Conservation (phyloP, 768 basidiomycete genomes). For the Termitomyces sp. region DNA sequence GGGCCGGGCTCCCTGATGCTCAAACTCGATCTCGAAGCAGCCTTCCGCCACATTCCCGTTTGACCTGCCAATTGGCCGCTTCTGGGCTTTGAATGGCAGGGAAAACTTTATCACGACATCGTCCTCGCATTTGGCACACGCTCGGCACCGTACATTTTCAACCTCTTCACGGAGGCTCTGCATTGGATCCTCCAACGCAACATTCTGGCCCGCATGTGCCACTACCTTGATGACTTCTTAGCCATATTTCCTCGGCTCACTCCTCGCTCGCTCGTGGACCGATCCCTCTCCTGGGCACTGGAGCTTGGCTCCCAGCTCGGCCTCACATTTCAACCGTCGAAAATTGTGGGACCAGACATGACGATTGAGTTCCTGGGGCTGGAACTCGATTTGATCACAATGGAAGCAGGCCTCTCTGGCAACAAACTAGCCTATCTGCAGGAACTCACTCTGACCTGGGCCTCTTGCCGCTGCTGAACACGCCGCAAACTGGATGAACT, state of each 20-base stretch:
- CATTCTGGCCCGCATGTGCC: conserved; percentile 25
- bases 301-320: not conserved
- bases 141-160: conserved; percentile 36
- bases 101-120: conserved; percentile 23
- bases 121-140: conserved; percentile 31
- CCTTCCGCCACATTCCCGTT: conserved; percentile 34
- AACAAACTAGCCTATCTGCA: not conserved
- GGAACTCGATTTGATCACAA: not conserved
- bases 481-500: not conserved
- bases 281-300: not conserved
- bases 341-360: not conserved
- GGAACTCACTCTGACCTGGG: not conserved
- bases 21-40: conserved; percentile 34
- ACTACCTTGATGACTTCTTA: conserved; percentile 36
- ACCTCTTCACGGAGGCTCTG: conserved; percentile 34
- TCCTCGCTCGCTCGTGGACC: not conserved
- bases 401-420: not conserved
- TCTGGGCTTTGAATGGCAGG: conserved; percentile 28
- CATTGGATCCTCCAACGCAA: conserved; percentile 37
- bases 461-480: no score
- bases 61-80: conserved; percentile 25
- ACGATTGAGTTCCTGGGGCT: not conserved
- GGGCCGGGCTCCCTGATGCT: conserved; percentile 27
- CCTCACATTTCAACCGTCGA: not conserved
- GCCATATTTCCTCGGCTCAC: not conserved